Percentiles rank a stretch among this genome's conserved stretches.
Conservation (phyloP, 2,329 filamentous ascomycete species). For the Paraconiothyrium brasiliense region DNA sequence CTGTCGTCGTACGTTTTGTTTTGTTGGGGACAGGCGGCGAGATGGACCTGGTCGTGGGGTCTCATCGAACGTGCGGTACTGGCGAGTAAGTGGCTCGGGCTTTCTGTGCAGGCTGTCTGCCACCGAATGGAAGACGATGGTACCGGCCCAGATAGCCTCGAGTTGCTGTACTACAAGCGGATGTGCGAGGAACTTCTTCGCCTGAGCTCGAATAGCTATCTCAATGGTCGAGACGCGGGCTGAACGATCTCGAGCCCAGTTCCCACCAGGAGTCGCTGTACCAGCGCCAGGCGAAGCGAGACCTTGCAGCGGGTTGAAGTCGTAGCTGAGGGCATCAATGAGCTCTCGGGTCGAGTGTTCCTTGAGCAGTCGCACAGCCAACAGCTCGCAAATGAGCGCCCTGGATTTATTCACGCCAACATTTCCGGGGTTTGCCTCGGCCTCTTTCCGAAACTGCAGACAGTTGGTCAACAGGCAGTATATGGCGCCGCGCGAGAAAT, state of each 20-base stretch:
- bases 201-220: constrained; percentile 89
- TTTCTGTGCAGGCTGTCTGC: constrained; percentile 83
- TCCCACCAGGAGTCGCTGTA: constrained; percentile 35
- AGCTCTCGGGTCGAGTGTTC: constrained; percentile 90
- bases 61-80: constrained; percentile 32
- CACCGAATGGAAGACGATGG: constrained; percentile 90
- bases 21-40: constrained; percentile 36
- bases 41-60: constrained; percentile 42
- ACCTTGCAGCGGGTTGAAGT: constrained; percentile 92
- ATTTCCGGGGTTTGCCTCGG: constrained; percentile 81
- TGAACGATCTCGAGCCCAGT: constrained; percentile 56
- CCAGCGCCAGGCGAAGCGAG: constrained; percentile 63
- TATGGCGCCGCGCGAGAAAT: constrained; percentile 85
- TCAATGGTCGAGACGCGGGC: constrained; percentile 90
- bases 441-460: constrained; percentile 90
- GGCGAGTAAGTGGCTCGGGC: constrained; percentile 46
- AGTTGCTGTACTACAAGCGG: constrained; percentile 92
- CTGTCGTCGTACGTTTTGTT: constrained; percentile 23
- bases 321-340: constrained; percentile 93
- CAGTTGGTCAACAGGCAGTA: constrained; percentile 95
- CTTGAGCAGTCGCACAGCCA: constrained; percentile 88
- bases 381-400: constrained; percentile 86
- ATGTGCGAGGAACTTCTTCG: constrained; percentile 91
- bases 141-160: constrained; percentile 97
- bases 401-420: constrained; percentile 84